Evolutionary conservation across 1,284 basidiomycete genomes (phyloP).

Genomic region (Coniophora puteana): DNA sequence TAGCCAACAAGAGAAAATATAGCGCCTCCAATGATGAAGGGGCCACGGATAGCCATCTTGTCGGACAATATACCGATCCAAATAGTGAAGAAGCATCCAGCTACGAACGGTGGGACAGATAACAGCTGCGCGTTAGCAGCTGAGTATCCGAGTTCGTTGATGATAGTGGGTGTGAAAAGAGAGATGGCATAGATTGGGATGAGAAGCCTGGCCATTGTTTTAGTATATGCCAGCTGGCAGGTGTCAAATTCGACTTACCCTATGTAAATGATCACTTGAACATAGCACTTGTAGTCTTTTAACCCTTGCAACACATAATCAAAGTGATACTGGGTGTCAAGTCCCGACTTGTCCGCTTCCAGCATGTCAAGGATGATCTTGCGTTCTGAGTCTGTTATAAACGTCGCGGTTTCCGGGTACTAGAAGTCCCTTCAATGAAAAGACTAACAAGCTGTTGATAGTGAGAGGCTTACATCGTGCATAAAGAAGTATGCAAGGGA

Average conservation of each 20-base stretch:
- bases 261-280: constrained; percentile 41
- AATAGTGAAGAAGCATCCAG: constrained; percentile 40
- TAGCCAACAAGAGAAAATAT: constrained; percentile 42
- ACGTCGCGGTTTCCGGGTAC: constrained; percentile 46
- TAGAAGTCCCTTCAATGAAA: constrained; percentile 11
- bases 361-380: constrained; percentile 31
- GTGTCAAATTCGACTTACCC: constrained; percentile 29
- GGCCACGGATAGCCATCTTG: constrained; percentile 37
- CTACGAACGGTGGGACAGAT: constrained; percentile 49
- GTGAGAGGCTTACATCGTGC: constrained; percentile 41
- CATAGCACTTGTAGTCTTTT: constrained; percentile 40
- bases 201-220: constrained; percentile 29
- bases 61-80: constrained; percentile 40
- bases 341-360: constrained; percentile 33
- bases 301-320: constrained; percentile 37
- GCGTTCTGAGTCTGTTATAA: constrained; percentile 37
- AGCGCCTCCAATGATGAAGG: constrained; percentile 37
- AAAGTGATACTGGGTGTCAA: constrained; percentile 31
- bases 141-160: constrained; percentile 50
- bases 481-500: constrained; percentile 37
- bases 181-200: constrained; percentile 55
- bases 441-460: not conserved
- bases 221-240: constrained; percentile 10
- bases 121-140: constrained; percentile 56
- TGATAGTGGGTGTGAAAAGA: constrained; percentile 56